These are phyloP conservation scores for Phlegmacium glaucopus DNA, from an alignment of 768 basidiomycete species.

Conservation along the genomic window DNA sequence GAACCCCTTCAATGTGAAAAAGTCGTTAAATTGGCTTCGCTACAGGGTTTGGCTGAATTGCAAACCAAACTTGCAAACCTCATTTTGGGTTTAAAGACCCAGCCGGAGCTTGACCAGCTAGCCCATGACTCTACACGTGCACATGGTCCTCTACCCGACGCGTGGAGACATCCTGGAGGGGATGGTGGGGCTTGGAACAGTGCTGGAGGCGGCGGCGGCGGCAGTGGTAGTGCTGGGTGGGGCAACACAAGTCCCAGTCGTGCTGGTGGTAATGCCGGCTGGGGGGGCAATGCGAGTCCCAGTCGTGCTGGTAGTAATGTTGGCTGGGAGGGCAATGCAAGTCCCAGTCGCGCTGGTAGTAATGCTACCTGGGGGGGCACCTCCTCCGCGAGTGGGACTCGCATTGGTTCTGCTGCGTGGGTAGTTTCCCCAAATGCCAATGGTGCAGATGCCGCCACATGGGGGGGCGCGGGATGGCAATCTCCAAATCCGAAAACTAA, in stretches of 20 bases:
- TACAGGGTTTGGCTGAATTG: conserved; percentile 71
- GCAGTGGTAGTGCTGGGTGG: conserved; percentile 22
- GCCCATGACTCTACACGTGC: conserved; percentile 20
- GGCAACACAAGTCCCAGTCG: background rate
- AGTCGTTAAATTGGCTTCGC: too few species aligned
- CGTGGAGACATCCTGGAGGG: too few species aligned
- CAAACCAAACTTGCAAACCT: conserved; percentile 80
- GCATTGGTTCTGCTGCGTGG: conserved; percentile 13
- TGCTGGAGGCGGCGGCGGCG: conserved; percentile 1
- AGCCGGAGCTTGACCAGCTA: conserved; percentile 54
- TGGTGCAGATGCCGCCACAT: conserved; percentile 20
- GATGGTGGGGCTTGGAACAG: too few species aligned
- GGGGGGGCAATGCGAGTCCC: too few species aligned
- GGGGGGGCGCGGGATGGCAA: conserved; percentile 44
- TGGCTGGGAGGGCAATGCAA: too few species aligned
- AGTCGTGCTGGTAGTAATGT: too few species aligned
- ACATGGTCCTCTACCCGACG: too few species aligned
- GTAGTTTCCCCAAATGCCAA: conserved; percentile 12
- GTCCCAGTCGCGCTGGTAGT: background rate
- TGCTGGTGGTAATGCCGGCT: background rate
- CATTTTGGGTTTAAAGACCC: conserved; percentile 68
- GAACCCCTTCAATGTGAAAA: conserved; percentile 3
- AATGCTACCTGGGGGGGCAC: background rate
- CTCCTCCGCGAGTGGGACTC: conserved; percentile 11
- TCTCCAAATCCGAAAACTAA: conserved; percentile 47